Percentiles rank a stretch among this genome's conserved stretches.
phyloP scores from a whole-genome alignment of 306 rosid species.

The Cicer judaicum region DNA sequence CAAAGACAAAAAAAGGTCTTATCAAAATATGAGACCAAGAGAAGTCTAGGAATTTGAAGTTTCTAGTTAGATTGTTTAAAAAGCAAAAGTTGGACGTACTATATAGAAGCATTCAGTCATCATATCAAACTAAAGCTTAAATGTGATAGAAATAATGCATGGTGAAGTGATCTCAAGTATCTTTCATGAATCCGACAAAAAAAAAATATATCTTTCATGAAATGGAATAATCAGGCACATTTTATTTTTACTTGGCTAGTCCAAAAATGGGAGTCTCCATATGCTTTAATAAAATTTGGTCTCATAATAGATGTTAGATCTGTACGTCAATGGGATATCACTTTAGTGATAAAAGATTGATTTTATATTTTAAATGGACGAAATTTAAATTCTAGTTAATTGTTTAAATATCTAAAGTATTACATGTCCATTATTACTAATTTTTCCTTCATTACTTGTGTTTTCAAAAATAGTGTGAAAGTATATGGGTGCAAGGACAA shows the following conservation, averaged over 20 bases:
- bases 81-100: constrained; percentile 36
- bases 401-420: too few relatives aligned
- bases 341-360: too few relatives aligned
- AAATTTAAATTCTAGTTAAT: too few relatives aligned
- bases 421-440: too few relatives aligned
- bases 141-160: constrained; percentile 39
- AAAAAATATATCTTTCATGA: constrained; percentile 37
- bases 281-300: not conserved
- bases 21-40: constrained; percentile 45
- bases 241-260: constrained; percentile 13
- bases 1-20: constrained; percentile 5
- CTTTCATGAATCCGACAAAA: constrained; percentile 40
- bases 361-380: too few relatives aligned
- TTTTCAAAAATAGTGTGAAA: too few relatives aligned
- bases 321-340: too few relatives aligned
- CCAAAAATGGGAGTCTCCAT: constrained; percentile 41
- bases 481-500: too few relatives aligned
- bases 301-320: too few relatives aligned
- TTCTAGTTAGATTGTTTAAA: constrained; percentile 40
- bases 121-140: constrained; percentile 43
- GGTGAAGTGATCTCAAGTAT: not conserved
- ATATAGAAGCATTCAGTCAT: constrained; percentile 30
- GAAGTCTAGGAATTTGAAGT: constrained; percentile 48
- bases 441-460: too few relatives aligned
- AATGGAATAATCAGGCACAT: constrained; percentile 38